Percentiles rank a stretch among this genome's conserved stretches.
phyloP scores from a whole-genome alignment of 1,284 basidiomycete genomes.

The Phellinidium pouzarii region DNA sequence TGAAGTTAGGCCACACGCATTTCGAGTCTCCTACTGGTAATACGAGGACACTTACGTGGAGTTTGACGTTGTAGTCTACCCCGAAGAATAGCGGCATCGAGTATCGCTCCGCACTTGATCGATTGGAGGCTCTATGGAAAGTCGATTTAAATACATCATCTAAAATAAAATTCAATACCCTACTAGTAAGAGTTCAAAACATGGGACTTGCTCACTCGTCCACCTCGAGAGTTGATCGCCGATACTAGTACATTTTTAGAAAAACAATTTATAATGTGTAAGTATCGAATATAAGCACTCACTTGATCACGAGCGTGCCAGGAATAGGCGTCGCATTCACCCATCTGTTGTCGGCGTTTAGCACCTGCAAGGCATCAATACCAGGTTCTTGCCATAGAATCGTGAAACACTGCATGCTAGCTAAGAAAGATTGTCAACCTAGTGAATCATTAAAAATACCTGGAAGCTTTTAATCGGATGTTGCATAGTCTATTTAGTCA shows the following conservation, averaged over 20 bases:
- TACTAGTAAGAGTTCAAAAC: too few relatives aligned
- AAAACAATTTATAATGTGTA: slow-evolving; percentile 5
- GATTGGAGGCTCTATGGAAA: slow-evolving; percentile 75
- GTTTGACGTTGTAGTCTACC: slow-evolving; percentile 65
- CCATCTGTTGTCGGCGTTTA: slow-evolving; percentile 58
- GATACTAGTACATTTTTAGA: slow-evolving; percentile 45
- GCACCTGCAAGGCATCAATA: slow-evolving; percentile 53
- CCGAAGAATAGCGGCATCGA: slow-evolving; percentile 82
- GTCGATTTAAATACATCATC: slow-evolving; percentile 88
- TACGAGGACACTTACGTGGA: slow-evolving; percentile 44
- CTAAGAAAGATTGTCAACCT: neutral
- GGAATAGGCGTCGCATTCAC: slow-evolving; percentile 57
- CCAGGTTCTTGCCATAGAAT: slow-evolving; percentile 53
- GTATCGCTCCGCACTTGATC: slow-evolving; percentile 61
- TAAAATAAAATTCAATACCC: slow-evolving; percentile 39
- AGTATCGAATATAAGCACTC: slow-evolving; percentile 17
- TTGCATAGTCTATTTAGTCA: neutral
- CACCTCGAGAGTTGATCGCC: slow-evolving; percentile 83
- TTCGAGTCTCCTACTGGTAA: too few relatives aligned
- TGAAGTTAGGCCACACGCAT: neutral
- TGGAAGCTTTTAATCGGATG: slow-evolving; percentile 21
- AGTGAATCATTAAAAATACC: slow-evolving; percentile 11
- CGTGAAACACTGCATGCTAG: slow-evolving; percentile 64
- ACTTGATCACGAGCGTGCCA: slow-evolving; percentile 69
- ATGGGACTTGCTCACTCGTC: slow-evolving; percentile 58